Conservation (phyloP, 1,284 basidiomycete species). For the Porodaedalea pini region DNA sequence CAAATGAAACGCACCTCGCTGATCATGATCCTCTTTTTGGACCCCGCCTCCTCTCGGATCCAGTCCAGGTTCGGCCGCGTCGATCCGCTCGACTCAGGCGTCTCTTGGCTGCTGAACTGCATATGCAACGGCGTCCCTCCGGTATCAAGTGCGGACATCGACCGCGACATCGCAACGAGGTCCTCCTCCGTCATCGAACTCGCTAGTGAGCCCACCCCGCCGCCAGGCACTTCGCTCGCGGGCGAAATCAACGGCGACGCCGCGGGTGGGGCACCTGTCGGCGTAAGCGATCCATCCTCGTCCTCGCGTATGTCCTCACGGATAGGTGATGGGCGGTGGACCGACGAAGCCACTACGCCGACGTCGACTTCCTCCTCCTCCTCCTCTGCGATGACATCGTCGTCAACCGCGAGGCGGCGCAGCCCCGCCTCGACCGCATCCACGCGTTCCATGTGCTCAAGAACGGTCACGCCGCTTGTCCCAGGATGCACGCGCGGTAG, state of each 20-base stretch:
- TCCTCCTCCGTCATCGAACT: slow-evolving; percentile 67
- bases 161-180: slow-evolving; percentile 68
- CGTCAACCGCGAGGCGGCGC: slow-evolving; percentile 62
- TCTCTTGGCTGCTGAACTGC: slow-evolving; percentile 43
- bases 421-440: slow-evolving; percentile 78
- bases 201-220: slow-evolving; percentile 45
- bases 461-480: slow-evolving; percentile 74
- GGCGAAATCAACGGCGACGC: slow-evolving; percentile 27
- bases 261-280: slow-evolving; percentile 9
- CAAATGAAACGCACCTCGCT: slow-evolving; percentile 46
- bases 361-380: slow-evolving; percentile 49
- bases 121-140: slow-evolving; percentile 36
- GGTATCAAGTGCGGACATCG: slow-evolving; percentile 62
- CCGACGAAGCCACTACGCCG: slow-evolving; percentile 27
- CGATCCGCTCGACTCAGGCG: slow-evolving; percentile 31
- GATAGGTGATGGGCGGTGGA: slow-evolving; percentile 14
- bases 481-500: slow-evolving; percentile 76
- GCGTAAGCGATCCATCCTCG: slow-evolving; percentile 45
- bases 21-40: slow-evolving; percentile 57
- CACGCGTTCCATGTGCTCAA: slow-evolving; percentile 77
- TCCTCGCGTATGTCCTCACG: slow-evolving; percentile 24
- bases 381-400: slow-evolving; percentile 45
- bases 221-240: slow-evolving; percentile 39
- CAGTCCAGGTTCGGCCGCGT: slow-evolving; percentile 53
- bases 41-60: slow-evolving; percentile 51